phyloP scores from a whole-genome alignment of 371 early-diverging fungal genomes.

The Paraphysoderma sedebokerense region DNA sequence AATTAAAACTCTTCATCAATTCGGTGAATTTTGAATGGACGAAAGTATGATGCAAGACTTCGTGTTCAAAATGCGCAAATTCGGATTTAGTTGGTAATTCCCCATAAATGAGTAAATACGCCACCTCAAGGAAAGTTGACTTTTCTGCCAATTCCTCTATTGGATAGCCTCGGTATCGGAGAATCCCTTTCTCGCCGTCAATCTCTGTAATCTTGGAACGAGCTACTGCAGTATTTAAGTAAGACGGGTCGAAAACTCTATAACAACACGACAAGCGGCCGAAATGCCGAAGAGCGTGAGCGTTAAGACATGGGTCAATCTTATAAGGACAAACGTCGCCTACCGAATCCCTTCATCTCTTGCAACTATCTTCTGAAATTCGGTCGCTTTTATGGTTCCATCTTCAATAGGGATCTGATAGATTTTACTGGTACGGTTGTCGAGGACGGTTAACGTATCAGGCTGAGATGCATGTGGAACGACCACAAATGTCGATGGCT shows the following conservation, averaged over 20 bases:
- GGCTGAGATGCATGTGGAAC: background rate
- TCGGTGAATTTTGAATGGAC: conserved; percentile 23
- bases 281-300: too few relatives aligned
- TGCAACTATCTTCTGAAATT: conserved; percentile 13
- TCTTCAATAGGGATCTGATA: conserved; percentile 16
- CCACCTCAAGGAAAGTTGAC: conserved; percentile 19
- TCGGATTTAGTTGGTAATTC: conserved; percentile 18
- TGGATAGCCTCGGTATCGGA: conserved; percentile 27
- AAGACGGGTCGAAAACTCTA: background rate
- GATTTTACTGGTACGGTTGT: conserved; percentile 22
- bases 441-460: conserved; percentile 7
- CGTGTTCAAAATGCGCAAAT: conserved; percentile 8
- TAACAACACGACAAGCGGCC: too few relatives aligned
- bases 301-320: too few relatives aligned
- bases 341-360: too few relatives aligned
- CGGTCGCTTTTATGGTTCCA: conserved; percentile 12
- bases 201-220: conserved; percentile 29
- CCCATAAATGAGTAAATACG: conserved; percentile 27
- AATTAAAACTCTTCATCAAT: conserved; percentile 33
- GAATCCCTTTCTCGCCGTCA: conserved; percentile 39
- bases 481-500: conserved; percentile 1
- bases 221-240: background rate
- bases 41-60: conserved; percentile 36
- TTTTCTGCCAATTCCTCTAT: conserved; percentile 27
- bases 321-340: too few relatives aligned